Evolutionary conservation across 1,139 yeast genomes (phyloP), one percentile per base, ranked within the genome.

Genomic region (Kodamaea suecica): DNA sequence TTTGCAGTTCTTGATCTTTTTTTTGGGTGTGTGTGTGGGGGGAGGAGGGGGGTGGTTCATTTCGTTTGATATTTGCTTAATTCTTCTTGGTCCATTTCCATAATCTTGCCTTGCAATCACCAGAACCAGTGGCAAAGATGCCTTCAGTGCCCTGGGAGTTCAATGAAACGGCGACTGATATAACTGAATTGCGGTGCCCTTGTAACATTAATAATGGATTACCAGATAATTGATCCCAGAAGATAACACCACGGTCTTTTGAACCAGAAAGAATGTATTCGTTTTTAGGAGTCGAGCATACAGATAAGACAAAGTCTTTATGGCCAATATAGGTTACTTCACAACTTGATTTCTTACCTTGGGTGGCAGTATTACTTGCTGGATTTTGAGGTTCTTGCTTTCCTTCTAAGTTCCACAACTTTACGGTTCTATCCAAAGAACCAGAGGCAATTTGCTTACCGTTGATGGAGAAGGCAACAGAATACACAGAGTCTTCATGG

Each of bases 121-220:
- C 98, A 61, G 90, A 79, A 42, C 98, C 98, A 12, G 97, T 90
- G 36, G 97, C 98, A 70, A 92, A 92, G 48, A 87, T 80, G 27
- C 76, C 75, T 49, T 85, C 88, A 36, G 76, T 70, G 39, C 82
- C 84, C 42, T 74, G 74, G 29, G 87, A 83, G 54, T 80, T 80
- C 42, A 82, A 76, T 30, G 92, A 80, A 14, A 92, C 97, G 29
- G 95, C 92, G 27, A 92, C 97, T 35, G 95, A 82, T 47, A 92
- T 92, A 34, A 92, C 98, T 16, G 95, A 85, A 66, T 92, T 92
- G 59, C 95, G 81, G 63, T 92, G 98, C 23, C 98, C 97, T 66
- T 90, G 97, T 49, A 92, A 73, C 95, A 90, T 87, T 56, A 92
- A 73, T 61, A 88, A 80, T 42, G 96, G 95, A 62, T 87, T 92